phyloP scores from a whole-genome alignment of 2,329 filamentous ascomycete species.

The Pyricularia grisea region DNA sequence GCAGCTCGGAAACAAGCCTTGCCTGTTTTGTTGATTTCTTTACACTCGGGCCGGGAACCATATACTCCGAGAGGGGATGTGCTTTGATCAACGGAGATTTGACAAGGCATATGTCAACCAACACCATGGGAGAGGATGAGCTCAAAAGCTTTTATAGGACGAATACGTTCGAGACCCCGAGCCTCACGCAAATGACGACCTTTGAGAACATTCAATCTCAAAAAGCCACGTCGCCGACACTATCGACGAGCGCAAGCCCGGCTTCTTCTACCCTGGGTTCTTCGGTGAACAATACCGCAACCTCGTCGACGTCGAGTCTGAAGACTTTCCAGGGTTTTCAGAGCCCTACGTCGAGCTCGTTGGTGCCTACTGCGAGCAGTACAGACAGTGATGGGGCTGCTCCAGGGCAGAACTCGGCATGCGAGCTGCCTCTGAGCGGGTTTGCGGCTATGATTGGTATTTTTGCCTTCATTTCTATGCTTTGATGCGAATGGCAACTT shows the following conservation, averaged over 20 bases:
- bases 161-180: neutral
- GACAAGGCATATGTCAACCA: neutral
- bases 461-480: neutral
- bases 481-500: neutral
- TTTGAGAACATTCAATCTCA: neutral
- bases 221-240: neutral
- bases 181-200: neutral
- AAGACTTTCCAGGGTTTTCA: neutral
- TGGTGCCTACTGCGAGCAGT: neutral
- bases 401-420: neutral
- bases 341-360: neutral
- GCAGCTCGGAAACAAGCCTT: neutral
- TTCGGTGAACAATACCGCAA: neutral
- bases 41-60: neutral
- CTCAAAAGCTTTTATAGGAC: neutral
- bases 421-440: neutral
- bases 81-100: neutral
- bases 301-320: neutral
- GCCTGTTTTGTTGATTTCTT: neutral
- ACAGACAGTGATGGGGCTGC: neutral
- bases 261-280: neutral
- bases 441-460: neutral
- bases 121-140: neutral
- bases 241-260: neutral
- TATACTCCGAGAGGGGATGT: neutral